Base-by-base conservation (phyloP, 306 rosid species). In the Ormosia emarginata region DNA sequence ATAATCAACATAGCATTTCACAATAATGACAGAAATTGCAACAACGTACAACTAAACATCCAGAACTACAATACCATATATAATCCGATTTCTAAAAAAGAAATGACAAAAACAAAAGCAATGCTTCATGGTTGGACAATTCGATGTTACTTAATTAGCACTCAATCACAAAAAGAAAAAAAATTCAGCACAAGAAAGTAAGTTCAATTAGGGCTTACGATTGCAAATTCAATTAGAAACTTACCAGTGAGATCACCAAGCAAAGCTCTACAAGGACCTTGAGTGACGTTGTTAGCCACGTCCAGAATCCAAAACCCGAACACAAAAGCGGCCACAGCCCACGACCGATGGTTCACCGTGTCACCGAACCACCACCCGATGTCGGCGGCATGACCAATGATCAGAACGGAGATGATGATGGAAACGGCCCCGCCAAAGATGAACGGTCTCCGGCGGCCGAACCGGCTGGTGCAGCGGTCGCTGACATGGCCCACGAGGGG, bases 211-310 rank as follows among this genome's bases (percentile, higher is more conserved):
- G 63, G 63, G 73, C 8, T 62, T 56, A 61, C n/a, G 14, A 40
- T 29, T 36, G 52, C 30, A 67, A 82, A 81, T 74, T 29, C 29
- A 40, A 59, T 32, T 10, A 72, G 63, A 64, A 61, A 32, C 37
- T 53, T 83, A 93, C 97, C 97, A 12, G 96, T 96, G 80, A 92
- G 97, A 96, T 93, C 98, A 66, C 89, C 98, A 6, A 95, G 98
- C 82, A 91, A 80, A 39, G 98, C 97, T 89, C 97, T 84, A 71
- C 98, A 93, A 74, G 98, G 97, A 68, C 98, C 94, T 77, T 91
- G 97, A 67, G 88, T 91, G 85, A 90, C 79, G 66, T 93, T 93
- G 75, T 93, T 93, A 69, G 97, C 96, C 49, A 93, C 89, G 44
- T 93, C 97, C 86, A 93, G 82, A 82, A 93, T 91, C 97, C 96